These are phyloP conservation scores for Talaromyces atroroseus DNA, from an alignment of 2,329 filamentous ascomycete genomes.

Conservation along the genomic window DNA sequence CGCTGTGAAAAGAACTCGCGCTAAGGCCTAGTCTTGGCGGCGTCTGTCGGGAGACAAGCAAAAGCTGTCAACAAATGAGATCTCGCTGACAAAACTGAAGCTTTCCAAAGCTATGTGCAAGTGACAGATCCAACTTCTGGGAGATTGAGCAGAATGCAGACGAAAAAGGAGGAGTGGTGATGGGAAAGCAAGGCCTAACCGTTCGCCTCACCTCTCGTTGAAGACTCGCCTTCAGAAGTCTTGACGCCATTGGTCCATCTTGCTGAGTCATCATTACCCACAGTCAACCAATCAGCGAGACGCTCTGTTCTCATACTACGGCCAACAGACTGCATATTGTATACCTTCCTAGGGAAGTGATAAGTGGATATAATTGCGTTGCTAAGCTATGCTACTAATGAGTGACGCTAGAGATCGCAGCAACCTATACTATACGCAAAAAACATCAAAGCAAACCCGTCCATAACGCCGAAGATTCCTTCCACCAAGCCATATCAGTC, in stretches of 20 bases:
- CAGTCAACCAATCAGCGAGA: neutral
- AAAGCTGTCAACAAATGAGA: neutral
- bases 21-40: slow-evolving; percentile 12
- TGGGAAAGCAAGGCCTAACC: neutral
- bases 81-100: neutral
- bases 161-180: neutral
- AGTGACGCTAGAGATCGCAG: slow-evolving; percentile 6
- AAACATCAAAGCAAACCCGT: slow-evolving; percentile 5
- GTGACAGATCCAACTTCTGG: neutral
- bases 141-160: neutral
- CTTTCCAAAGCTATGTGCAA: neutral
- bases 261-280: neutral
- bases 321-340: neutral
- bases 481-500: neutral
- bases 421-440: neutral
- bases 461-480: slow-evolving; percentile 5
- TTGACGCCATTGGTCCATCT: neutral
- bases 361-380: neutral
- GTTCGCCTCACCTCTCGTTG: neutral
- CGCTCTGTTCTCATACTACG: neutral
- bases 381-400: neutral
- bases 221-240: no score
- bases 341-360: neutral
- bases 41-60: neutral
- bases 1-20: neutral